A percentile compares a stretch with the other conserved stretches of the same genome.
These are phyloP conservation scores for Cucurbita pepo DNA, from an alignment of 306 rosid genomes.

Conservation along the genomic window DNA sequence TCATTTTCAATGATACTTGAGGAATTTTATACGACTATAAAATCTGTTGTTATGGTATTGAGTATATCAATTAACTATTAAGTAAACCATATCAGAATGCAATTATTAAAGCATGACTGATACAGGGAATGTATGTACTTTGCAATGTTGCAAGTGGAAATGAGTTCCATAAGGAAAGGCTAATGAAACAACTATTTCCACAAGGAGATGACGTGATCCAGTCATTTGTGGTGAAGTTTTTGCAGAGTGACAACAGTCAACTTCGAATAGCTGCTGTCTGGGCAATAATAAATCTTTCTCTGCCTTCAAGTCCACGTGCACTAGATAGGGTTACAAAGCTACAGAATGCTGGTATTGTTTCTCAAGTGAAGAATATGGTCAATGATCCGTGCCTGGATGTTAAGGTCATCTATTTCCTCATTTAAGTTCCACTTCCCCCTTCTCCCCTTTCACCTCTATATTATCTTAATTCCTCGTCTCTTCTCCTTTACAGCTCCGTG, in stretches of 20 bases:
- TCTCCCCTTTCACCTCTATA: not conserved
- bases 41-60: not conserved
- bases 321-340: slow-evolving; percentile 32
- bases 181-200: slow-evolving; percentile 47
- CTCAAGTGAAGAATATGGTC: slow-evolving; percentile 60
- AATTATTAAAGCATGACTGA: slow-evolving; percentile 6
- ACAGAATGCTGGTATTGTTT: slow-evolving; percentile 46
- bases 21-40: not conserved
- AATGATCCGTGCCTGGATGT: slow-evolving; percentile 64
- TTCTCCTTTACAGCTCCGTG: slow-evolving; percentile 49
- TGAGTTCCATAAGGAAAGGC: slow-evolving; percentile 69
- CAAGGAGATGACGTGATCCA: slow-evolving; percentile 26
- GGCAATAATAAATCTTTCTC: slow-evolving; percentile 55
- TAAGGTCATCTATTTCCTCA: slow-evolving; percentile 32
- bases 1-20: not conserved
- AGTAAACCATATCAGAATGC: not conserved
- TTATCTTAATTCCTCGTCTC: not conserved
- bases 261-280: slow-evolving; percentile 55
- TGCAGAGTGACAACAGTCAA: slow-evolving; percentile 45
- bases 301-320: slow-evolving; percentile 48
- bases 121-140: slow-evolving; percentile 69
- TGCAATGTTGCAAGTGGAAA: slow-evolving; percentile 66
- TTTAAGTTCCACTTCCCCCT: not conserved
- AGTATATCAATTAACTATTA: not conserved
- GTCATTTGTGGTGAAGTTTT: slow-evolving; percentile 38